Base-by-base conservation (phyloP, 1,139 yeast genomes). In the Wickerhamomyces sp. region DNA sequence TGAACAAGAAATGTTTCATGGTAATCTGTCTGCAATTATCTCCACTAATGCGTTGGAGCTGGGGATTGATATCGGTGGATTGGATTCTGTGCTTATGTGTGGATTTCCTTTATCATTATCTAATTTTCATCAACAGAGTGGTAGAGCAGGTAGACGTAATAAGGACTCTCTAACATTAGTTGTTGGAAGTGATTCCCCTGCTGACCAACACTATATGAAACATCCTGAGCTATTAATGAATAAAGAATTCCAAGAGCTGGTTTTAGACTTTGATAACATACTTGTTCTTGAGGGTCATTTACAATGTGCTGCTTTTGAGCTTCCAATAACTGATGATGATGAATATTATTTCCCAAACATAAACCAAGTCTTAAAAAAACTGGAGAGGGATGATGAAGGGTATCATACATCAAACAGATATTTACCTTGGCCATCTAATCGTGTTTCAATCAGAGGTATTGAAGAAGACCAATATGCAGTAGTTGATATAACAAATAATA, bases 1-100 rank as follows among this genome's bases (percentile, higher is more conserved):
- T 42, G 99, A 92, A 59, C 72, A 72, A 36, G 88, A 84, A 54
- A 88, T 92, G 96, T 94, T 92, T 58, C 76, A 75, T 42, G 97
- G 97, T 0, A 76, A 79, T 39, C 63, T 92, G 21, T 68, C 82
- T 40, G 97, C 96, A 0, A 85, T 94, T 22, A 78, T 92, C 4
- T 95, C 98, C 0, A 94, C 99, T 0, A 89, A 89, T 62, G 98
- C 99, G 0, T 65, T 92, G 43, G 99, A 92, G 58, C 70, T 92
- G 38, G 99, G 99, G 36, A 87, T 92, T 38, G 98, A 92, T 66
- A 83, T 92, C 47, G 95, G 97, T 34, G 86, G 84, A 19, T 66
- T 92, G 38, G 98, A 92, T 61, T 89, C 95, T 1, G 97, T 90
- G 0, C 65, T 92, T 2, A 78, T 89, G 61, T 88, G 95, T 53